Conservation (phyloP, 2,329 filamentous ascomycete genomes). For the Graphilbum fragrans region DNA sequence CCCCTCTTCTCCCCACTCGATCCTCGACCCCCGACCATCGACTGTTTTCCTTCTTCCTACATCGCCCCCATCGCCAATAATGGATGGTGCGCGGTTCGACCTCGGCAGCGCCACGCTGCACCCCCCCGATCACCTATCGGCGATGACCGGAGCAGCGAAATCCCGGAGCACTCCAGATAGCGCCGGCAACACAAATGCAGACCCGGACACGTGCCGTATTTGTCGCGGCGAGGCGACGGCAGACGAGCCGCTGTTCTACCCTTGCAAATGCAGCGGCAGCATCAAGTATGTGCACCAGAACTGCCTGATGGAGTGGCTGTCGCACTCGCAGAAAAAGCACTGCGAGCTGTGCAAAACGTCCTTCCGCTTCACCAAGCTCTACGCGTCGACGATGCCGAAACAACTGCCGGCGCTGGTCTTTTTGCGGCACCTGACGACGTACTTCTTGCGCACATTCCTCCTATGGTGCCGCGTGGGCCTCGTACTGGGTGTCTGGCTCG, state of each 20-base stretch:
- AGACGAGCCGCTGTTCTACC: slow-evolving; percentile 85
- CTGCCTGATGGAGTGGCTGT: slow-evolving; percentile 97
- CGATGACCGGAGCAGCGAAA: neutral
- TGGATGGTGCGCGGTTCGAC: too few species aligned
- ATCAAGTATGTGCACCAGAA: slow-evolving; percentile 98
- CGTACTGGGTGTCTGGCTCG: slow-evolving; percentile 79
- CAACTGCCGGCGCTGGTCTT: slow-evolving; percentile 74
- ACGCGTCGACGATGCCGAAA: slow-evolving; percentile 85
- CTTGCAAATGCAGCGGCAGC: slow-evolving; percentile 97
- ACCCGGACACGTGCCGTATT: slow-evolving; percentile 86
- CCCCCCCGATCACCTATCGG: too few species aligned
- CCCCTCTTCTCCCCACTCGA: too few species aligned
- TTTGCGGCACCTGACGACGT: slow-evolving; percentile 61
- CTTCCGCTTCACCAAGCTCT: slow-evolving; percentile 96
- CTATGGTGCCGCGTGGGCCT: slow-evolving; percentile 69
- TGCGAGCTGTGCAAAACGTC: slow-evolving; percentile 98
- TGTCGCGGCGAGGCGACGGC: slow-evolving; percentile 78
- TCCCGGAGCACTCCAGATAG: neutral
- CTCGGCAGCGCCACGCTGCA: too few species aligned
- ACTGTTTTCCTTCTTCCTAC: too few species aligned
- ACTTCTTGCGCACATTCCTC: slow-evolving; percentile 57
- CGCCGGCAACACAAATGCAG: slow-evolving; percentile 13
- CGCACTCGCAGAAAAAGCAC: slow-evolving; percentile 98
- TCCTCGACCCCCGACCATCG: too few species aligned
- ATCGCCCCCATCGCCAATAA: too few species aligned